Base-by-base conservation (phyloP, 1,284 basidiomycete genomes). In the Moesziomyces sp. region DNA sequence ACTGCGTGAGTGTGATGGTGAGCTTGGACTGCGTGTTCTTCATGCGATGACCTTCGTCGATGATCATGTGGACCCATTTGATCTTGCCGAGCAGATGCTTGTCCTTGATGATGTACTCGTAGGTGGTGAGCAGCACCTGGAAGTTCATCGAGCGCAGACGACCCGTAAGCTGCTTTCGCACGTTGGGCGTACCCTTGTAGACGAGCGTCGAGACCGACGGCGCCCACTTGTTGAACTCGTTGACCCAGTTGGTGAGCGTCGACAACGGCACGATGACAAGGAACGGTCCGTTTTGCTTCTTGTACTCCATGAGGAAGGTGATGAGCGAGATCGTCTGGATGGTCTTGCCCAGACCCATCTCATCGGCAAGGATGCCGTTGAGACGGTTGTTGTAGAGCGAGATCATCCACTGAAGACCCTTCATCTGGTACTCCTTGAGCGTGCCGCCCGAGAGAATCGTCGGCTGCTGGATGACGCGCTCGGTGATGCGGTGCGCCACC, bases 11-110 rank as follows among this genome's bases (percentile, higher is more conserved):
- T 0, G 96, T 99, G 84, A 94, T 91, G 2, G 91, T 90, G 30
- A 99, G 89, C 87, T 98, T 98, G 82, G 91, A 92, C 85, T 97
- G 93, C 0, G 96, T 95, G 85, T 99, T 99, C 88, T 99, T 99
- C 94, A 99, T 96, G 83, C 97, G 92, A 86, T 99, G 97, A 83
- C 97, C 97, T 88, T 84, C 83, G 70, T 84, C 83, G 52, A 84
- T 83, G 64, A 84, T 84, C 83, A 83, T 83, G 62, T 82, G 80
- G 9, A 79, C 76, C 83, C 82, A 84, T 62, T 80, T 80, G 72
- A 84, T 80, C 73, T 84, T 84, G 59, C 83, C 79, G 49, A 84
- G 78, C 53, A 84, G 70, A 40, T 78, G 74, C 75, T 84, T 84
- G 64, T 84, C 83, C 76, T 83, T 82, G 81, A 84, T 84, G 52